Conservation (phyloP, 139 green algal genomes). For the Eudorina sp. region DNA sequence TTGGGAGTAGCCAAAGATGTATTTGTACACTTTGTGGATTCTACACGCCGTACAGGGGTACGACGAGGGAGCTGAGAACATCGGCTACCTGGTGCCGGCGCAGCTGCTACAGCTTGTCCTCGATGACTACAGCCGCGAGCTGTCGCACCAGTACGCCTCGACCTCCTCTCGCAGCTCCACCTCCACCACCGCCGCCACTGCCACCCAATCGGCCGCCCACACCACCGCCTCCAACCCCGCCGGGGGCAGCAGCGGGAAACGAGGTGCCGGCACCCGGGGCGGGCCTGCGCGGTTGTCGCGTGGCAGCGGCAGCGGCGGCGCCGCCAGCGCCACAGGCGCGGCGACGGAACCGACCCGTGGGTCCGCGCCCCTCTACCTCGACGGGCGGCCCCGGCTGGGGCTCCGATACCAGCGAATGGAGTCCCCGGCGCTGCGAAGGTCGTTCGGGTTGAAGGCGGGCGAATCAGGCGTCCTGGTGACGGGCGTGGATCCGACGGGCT, state of each 20-base stretch:
- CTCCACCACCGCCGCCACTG: background rate
- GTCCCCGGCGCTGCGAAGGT: constrained; percentile 53
- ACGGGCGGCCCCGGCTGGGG: constrained; percentile 55
- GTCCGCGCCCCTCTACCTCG: constrained; percentile 20
- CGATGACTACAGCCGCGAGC: constrained; percentile 69
- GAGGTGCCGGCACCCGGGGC: background rate
- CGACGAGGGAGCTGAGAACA: constrained; percentile 58
- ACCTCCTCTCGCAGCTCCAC: background rate
- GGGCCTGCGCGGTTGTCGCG: background rate
- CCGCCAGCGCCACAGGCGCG: background rate
- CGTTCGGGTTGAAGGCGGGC: constrained; percentile 49
- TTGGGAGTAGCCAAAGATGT: no score
- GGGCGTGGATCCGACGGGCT: constrained; percentile 42
- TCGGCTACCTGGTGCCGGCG: constrained; percentile 83
- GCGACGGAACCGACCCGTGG: background rate
- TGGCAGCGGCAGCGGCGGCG: background rate
- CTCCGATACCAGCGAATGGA: constrained; percentile 92
- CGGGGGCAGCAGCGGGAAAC: background rate
- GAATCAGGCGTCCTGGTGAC: constrained; percentile 34
- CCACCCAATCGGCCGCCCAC: no score
- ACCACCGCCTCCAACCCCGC: no score
- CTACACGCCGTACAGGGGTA: constrained; percentile 24
- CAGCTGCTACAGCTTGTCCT: constrained; percentile 90
- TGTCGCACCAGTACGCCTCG: background rate
- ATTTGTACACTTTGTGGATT: no score